A percentile compares a stretch with the other conserved stretches of the same genome.
These are phyloP conservation scores for Davidsoniella australis DNA, from an alignment of 2,329 filamentous ascomycete genomes.

Conservation along the genomic window DNA sequence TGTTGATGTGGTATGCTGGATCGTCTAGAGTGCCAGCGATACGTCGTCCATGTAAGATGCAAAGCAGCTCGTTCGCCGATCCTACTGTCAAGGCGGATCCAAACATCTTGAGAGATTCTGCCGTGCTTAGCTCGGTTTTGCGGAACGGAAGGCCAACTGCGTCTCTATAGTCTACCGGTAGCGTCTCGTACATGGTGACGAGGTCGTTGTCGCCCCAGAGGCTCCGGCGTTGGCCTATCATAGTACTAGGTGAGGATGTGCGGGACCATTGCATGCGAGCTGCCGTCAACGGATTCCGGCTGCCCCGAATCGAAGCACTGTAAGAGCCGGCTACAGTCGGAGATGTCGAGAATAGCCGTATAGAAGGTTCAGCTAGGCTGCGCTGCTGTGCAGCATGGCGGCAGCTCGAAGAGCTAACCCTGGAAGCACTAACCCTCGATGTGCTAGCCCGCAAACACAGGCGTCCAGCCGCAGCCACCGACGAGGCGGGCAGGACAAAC, in stretches of 20 bases:
- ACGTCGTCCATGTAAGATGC: slow-evolving; percentile 43
- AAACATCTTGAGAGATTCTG: slow-evolving; percentile 33
- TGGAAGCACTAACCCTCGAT: too few relatives aligned
- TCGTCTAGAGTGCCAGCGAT: slow-evolving; percentile 48
- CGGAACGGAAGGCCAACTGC: slow-evolving; percentile 36
- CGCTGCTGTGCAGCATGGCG: slow-evolving; percentile 1
- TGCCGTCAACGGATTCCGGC: not conserved
- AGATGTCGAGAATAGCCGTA: slow-evolving; percentile 10
- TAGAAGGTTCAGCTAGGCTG: not conserved
- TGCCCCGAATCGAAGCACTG: slow-evolving; percentile 5
- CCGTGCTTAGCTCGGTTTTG: slow-evolving; percentile 28
- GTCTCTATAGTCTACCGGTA: slow-evolving; percentile 42
- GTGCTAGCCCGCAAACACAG: slow-evolving; percentile 5
- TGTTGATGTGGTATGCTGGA: slow-evolving; percentile 32
- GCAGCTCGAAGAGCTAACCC: not conserved
- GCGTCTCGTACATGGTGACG: slow-evolving; percentile 36
- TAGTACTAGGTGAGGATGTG: not conserved
- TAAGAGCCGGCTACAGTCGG: not conserved
- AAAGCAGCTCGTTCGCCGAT: slow-evolving; percentile 35
- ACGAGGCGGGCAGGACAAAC: slow-evolving; percentile 11
- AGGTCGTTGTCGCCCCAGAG: slow-evolving; percentile 17
- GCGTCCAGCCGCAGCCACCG: slow-evolving; percentile 4
- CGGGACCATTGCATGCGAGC: slow-evolving; percentile 11
- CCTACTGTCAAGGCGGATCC: slow-evolving; percentile 27
- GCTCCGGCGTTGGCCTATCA: slow-evolving; percentile 3